A percentile compares a stretch with the other conserved stretches of the same genome.
Conservation (phyloP, 2,329 filamentous ascomycete genomes). For the Gaeumannomyces tritici region DNA sequence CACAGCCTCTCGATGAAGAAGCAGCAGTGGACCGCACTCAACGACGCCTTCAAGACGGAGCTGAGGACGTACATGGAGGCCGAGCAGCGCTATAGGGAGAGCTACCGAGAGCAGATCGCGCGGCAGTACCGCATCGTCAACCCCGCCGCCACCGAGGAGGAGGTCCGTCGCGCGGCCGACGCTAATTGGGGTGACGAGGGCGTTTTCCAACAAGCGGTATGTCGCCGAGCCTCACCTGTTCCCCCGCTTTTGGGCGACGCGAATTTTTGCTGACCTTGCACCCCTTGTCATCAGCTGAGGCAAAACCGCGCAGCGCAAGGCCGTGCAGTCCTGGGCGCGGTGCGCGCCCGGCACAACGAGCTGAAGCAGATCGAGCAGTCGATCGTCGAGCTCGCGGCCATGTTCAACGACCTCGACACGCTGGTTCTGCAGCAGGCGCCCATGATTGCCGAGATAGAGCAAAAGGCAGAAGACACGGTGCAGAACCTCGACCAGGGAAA, state of each 20-base stretch:
- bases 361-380: constrained; percentile 73
- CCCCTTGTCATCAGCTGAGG: constrained; percentile 45
- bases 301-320: constrained; percentile 67
- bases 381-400: constrained; percentile 55
- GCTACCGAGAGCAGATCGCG: constrained; percentile 69
- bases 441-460: constrained; percentile 50
- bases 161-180: constrained; percentile 60
- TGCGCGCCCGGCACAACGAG: constrained; percentile 75
- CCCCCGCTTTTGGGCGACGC: background rate
- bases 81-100: constrained; percentile 60
- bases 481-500: constrained; percentile 61
- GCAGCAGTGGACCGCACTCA: constrained; percentile 60
- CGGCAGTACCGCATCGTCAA: constrained; percentile 77
- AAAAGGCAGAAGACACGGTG: constrained; percentile 55
- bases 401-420: constrained; percentile 69
- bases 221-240: constrained; percentile 18
- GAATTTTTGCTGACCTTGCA: background rate
- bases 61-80: constrained; percentile 61
- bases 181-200: constrained; percentile 69
- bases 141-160: constrained; percentile 65
- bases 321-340: constrained; percentile 63
- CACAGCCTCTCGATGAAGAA: constrained; percentile 54
- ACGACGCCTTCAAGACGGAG: constrained; percentile 62
- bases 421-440: constrained; percentile 64
- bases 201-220: constrained; percentile 73